phyloP scores from a whole-genome alignment of 306 rosid genomes.

The Bauhinia variegata region DNA sequence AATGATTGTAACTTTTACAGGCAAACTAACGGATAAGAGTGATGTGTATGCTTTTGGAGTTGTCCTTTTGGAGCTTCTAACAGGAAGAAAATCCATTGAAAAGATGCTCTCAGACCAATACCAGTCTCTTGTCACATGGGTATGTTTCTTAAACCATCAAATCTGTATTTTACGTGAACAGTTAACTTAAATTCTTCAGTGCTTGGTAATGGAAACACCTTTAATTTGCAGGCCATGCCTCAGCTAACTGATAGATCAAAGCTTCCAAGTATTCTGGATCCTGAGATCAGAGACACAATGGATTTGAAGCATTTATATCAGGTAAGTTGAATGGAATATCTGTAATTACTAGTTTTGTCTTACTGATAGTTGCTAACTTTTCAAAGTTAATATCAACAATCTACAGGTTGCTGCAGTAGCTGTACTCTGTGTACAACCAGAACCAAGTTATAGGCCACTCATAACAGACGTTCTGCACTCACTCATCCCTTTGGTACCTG shows the following conservation, averaged over 20 bases:
- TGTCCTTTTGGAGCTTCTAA: constrained; percentile 80
- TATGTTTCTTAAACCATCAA: constrained; percentile 38
- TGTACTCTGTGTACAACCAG: constrained; percentile 87
- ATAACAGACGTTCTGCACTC: constrained; percentile 92
- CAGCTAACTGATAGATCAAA: constrained; percentile 84
- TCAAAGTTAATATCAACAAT: constrained; percentile 21
- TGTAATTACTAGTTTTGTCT: constrained; percentile 11
- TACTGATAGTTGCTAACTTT: constrained; percentile 18
- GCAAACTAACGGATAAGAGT: constrained; percentile 87
- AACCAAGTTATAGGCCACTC: constrained; percentile 88
- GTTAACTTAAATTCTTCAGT: constrained; percentile 18
- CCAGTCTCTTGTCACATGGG: constrained; percentile 85
- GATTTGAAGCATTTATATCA: constrained; percentile 94
- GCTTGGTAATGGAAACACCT: constrained; percentile 30
- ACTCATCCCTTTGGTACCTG: constrained; percentile 81
- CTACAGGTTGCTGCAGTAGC: constrained; percentile 96
- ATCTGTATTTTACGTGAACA: constrained; percentile 19
- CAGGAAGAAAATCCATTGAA: constrained; percentile 76
- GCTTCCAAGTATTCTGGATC: constrained; percentile 83
- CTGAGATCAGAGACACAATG: constrained; percentile 75
- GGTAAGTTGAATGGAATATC: constrained; percentile 47
- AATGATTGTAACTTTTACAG: constrained; percentile 45
- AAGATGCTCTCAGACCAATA: constrained; percentile 54
- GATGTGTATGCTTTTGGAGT: constrained; percentile 94
- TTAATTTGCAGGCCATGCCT: constrained; percentile 83